Conservation (phyloP, 139 green algal genomes). For the Deuterostichococcus epilithicus region DNA sequence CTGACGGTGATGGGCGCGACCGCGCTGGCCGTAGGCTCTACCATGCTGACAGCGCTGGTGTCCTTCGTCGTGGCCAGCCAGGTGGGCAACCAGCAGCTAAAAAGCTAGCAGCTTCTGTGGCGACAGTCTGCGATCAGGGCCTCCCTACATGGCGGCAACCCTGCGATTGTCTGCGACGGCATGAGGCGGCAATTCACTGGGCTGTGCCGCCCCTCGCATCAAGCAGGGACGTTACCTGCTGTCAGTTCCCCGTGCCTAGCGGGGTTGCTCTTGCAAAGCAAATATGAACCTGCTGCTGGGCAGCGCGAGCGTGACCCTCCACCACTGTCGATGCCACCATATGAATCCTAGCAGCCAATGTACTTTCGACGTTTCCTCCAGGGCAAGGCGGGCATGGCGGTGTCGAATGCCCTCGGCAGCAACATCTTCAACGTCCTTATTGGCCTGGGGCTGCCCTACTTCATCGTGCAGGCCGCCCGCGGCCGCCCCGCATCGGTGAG, state of each 20-base stretch:
- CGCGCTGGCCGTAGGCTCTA: background rate
- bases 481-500: background rate
- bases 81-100: background rate
- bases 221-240: too few species aligned
- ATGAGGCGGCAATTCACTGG: too few species aligned
- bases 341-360: too few species aligned
- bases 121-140: too few species aligned
- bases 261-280: too few species aligned
- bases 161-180: too few species aligned
- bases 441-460: background rate
- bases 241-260: too few species aligned
- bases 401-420: background rate
- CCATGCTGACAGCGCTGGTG: background rate
- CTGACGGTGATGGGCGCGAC: background rate
- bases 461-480: background rate
- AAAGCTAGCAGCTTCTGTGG: background rate
- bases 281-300: too few species aligned
- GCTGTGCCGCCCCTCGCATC: too few species aligned
- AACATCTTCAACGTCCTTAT: background rate
- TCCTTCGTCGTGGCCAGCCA: background rate
- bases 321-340: too few species aligned
- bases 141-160: too few species aligned
- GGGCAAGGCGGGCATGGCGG: background rate
- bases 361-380: background rate
- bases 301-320: too few species aligned